Base-by-base conservation (phyloP, 805 yeast species). In the Candida glaebosa region DNA sequence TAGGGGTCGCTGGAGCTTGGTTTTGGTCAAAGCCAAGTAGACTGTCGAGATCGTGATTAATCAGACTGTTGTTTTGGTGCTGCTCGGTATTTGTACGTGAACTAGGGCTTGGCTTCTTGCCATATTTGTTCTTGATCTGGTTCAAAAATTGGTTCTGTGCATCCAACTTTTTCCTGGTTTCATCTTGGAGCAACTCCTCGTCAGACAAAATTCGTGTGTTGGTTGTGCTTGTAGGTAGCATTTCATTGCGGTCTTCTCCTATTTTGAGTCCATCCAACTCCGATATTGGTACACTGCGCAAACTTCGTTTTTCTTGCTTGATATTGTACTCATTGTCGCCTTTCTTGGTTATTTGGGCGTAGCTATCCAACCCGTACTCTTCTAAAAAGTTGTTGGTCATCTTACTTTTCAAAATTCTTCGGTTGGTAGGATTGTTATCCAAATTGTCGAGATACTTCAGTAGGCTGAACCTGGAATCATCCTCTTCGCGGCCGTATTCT, bases 331-430 rank as follows among this genome's bases (percentile, higher is more conserved):
- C 70, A 25, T 55, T 52, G 16, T 51, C 45, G 3, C 47, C 40
- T 24, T 54, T 56, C 25, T 54, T 56, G 2, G 58, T 54, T 1
- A 67, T 58, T 9, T 63, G 58, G 6, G 46, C 36, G 44, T 64
- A 65, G 43, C 57, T 54, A 3, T 48, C 57, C 12, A 69, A 41
- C 1, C 74, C 74, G 46, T 69, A 69, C 39, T 69, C 74, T 26
- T 63, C 65, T 18, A 67, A 48, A 22, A 66, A 54, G 37, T 64
- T 58, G 22, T 58, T 65, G 14, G 62, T 50, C 37, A 64, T 40
- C 37, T 60, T 60, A 28, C 56, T 53, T 9, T 45, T 50, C 28
- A 67, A 60, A 37, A 67, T 39, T 42, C 61, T 63, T 5, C 74
- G 46, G 18, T 49, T 59, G 9, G 49, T 41, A 6, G 53, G 48